Evolutionary conservation across 148 eudicot genomes (phyloP).

Genomic region (Amaranthus cruentus): DNA sequence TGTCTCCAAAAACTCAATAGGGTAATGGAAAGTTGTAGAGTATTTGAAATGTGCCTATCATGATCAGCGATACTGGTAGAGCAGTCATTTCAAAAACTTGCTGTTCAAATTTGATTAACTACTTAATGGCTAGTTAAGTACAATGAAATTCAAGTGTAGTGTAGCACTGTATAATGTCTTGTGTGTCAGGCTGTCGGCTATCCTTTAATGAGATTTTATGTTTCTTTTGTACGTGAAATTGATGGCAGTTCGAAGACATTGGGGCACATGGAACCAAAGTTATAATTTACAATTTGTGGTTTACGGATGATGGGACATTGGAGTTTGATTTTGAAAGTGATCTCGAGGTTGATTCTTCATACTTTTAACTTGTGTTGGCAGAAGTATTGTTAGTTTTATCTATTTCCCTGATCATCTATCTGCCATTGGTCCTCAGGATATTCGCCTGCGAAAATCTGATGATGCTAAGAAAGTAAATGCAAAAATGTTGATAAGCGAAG

Average conservation of each 20-base stretch:
- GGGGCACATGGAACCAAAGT: slow-evolving; percentile 80
- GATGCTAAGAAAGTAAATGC: slow-evolving; percentile 17
- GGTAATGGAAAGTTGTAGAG: too few relatives aligned
- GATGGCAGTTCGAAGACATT: slow-evolving; percentile 70
- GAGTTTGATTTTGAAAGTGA: slow-evolving; percentile 85
- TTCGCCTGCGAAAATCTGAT: slow-evolving; percentile 36
- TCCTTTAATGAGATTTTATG: background rate
- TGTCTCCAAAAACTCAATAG: too few relatives aligned
- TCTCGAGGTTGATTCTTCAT: slow-evolving; percentile 48
- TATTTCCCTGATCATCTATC: slow-evolving; percentile 6
- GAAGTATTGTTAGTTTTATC: background rate
- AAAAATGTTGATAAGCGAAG: slow-evolving; percentile 34
- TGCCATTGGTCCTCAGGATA: slow-evolving; percentile 51
- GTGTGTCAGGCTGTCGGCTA: too few relatives aligned
- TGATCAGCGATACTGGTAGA: too few relatives aligned
- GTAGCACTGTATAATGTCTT: too few relatives aligned
- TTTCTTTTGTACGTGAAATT: slow-evolving; percentile 19
- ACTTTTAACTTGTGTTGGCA: slow-evolving; percentile 1
- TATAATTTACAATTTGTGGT: slow-evolving; percentile 79
- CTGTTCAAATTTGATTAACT: too few relatives aligned
- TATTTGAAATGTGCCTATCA: too few relatives aligned
- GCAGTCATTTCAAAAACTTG: too few relatives aligned
- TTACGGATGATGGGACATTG: slow-evolving; percentile 50
- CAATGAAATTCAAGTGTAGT: too few relatives aligned
- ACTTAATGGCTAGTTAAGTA: too few relatives aligned